These are phyloP conservation scores for Nasturtium officinale DNA, from an alignment of 345 rosid species.

Conservation along the genomic window DNA sequence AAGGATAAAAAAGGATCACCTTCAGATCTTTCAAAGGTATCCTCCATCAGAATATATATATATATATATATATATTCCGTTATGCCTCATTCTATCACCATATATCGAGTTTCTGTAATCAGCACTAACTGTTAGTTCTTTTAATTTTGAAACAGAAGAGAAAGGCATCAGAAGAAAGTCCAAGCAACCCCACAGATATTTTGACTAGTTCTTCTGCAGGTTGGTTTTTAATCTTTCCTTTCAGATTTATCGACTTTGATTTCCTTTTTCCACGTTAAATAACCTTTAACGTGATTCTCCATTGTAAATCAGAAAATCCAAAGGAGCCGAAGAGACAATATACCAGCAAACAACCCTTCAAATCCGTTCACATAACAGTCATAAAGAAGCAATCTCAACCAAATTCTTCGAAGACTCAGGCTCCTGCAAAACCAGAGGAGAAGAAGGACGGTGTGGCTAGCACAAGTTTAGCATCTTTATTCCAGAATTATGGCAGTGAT, in stretches of 20 bases:
- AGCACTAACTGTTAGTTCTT: conserved; percentile 15
- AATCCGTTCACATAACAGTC: conserved; percentile 52
- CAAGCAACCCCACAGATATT: conserved; percentile 57
- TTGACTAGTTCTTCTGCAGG: conserved; percentile 50
- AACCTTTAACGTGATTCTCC: background rate
- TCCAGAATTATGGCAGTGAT: conserved; percentile 68
- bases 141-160: conserved; percentile 50
- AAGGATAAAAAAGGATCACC: conserved; percentile 36
- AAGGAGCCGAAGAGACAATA: conserved; percentile 37
- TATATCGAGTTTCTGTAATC: background rate
- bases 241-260: conserved; percentile 4
- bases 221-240: conserved; percentile 29
- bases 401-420: conserved; percentile 18
- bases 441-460: conserved; percentile 37
- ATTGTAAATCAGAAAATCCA: conserved; percentile 32
- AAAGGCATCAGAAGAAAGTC: conserved; percentile 52
- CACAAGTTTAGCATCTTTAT: conserved; percentile 55
- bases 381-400: conserved; percentile 51
- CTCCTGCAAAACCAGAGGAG: conserved; percentile 43
- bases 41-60: conserved; percentile 16
- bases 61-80: background rate
- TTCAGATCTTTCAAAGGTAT: conserved; percentile 42
- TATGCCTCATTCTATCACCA: background rate
- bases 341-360: conserved; percentile 41
- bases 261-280: background rate